Evolutionary conservation across 2,329 filamentous ascomycete species (phyloP), one percentile per base, ranked within the genome.

Genomic region (Didymella pomorum): DNA sequence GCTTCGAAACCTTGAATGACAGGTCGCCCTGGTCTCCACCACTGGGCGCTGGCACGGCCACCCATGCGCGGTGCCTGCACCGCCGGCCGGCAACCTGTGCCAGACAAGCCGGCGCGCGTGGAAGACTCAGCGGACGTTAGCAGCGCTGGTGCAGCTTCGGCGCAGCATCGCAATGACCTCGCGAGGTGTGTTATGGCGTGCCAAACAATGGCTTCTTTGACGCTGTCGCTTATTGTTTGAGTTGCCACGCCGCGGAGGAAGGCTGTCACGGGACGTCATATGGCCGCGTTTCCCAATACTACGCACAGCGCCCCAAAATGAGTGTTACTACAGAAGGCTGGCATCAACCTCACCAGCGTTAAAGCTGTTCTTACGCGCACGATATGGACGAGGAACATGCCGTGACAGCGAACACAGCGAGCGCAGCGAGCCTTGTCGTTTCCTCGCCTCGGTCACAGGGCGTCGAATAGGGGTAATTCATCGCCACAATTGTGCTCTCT

Each of bases 401-500:
- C 45, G 50, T 53, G 50, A 58, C 49, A 53, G 26, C 48, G 35
- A 52, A 43, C 21, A 37, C 44, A 41, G 39, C n/a, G n/a, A n/a
- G n/a, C n/a, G n/a, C n/a, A n/a, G n/a, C n/a, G n/a, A n/a, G n/a
- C n/a, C n/a, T n/a, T n/a, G n/a, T 37, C 25, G 33, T 28, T 48
- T 18, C 42, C n/a, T 46, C 54, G 12, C 25, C 42, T 18, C 33
- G 28, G 20, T 25, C 48, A 31, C 12, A 41, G 21, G 48, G 48
- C 44, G 48, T 52, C 55, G 55, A 60, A 60, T 60, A 60, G 58
- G 58, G 58, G 58, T 50, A 50, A 50, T 52, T 39, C 39, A 47
- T 56, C 37, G 47, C 58, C 58, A 60, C 58, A 52, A 21, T 42
- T 41, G 20, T n/a, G 25, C 11, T n/a, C n/a, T n/a, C n/a, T n/a